Base-by-base conservation (phyloP, 768 basidiomycete species). In the Cystofilobasidium capitatum region DNA sequence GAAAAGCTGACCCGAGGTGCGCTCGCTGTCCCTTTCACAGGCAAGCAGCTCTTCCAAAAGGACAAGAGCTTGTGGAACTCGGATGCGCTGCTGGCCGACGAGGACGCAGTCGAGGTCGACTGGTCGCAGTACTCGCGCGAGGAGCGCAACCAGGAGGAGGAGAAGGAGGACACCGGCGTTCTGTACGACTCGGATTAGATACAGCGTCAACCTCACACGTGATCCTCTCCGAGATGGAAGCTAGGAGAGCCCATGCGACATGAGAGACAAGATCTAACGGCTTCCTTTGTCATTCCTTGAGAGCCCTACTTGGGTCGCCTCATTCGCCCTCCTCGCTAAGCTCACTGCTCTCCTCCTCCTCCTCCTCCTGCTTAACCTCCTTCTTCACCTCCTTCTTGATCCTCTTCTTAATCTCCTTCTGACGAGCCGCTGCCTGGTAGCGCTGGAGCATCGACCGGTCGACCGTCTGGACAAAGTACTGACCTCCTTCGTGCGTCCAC, bases 11-110 rank as follows among this genome's bases (percentile, higher is more conserved):
- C 55, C 58, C 64, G 55, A 39, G 31, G 57, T 42, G 13, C 26
- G 13, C 47, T 44, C 40, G 24, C 31, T 62, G 16, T 2, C 39
- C 42, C 24, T 13, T 17, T 31, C n/a, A 65, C 71, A 94, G 94
- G 94, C 33, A 86, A 91, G 29, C 91, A 96, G 78, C 79, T 97
- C 54, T 99, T 98, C 77, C 91, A 94, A 78, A 83, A 84, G 44
- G 86, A 90, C 74, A 83, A 80, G 65, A 83, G 83, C 71, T 80
- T 92, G 39, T 83, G 79, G 5, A 78, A 79, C 12, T 86, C 89
- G 57, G 94, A 97, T 64, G 88, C 89, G 70, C 81, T 78, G 17
- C 80, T 92, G 42, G 77, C 87, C 74, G 93, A 77, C 57, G 80
- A 97, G 76, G 94, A 92, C 74, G 92, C 85, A 31, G 83, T 85